A percentile compares a stretch with the other conserved stretches of the same genome.
Evolutionary conservation across 2,329 filamentous ascomycete genomes (phyloP).

Genomic region (Penicillium sp.): DNA sequence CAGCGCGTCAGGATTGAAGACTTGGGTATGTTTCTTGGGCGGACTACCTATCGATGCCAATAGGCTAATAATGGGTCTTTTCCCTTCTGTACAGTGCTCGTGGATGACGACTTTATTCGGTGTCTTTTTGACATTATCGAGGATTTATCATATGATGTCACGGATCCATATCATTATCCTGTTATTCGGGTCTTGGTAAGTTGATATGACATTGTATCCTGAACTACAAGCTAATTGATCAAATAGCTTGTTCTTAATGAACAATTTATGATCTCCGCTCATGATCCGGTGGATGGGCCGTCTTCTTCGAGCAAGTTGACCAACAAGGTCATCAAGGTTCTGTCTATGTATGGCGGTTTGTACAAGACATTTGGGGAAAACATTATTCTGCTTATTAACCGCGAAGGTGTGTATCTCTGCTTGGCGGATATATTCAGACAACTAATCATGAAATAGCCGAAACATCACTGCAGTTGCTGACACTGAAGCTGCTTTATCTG

Average conservation of each 20-base stretch:
- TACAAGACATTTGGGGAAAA: slow-evolving; percentile 98
- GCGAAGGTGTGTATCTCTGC: slow-evolving; percentile 61
- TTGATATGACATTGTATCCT: slow-evolving; percentile 13
- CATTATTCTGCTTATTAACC: slow-evolving; percentile 89
- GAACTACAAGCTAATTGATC: background rate
- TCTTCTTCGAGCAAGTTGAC: slow-evolving; percentile 62
- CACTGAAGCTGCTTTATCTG: slow-evolving; percentile 91
- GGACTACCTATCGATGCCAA: background rate
- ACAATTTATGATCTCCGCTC: slow-evolving; percentile 85
- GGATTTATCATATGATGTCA: slow-evolving; percentile 77
- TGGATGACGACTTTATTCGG: slow-evolving; percentile 76
- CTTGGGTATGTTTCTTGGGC: slow-evolving; percentile 58
- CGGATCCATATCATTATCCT: slow-evolving; percentile 94
- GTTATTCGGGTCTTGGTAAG: slow-evolving; percentile 87
- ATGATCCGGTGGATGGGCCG: slow-evolving; percentile 50
- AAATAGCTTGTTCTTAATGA: slow-evolving; percentile 87
- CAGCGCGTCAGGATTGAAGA: slow-evolving; percentile 78
- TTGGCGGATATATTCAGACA: background rate
- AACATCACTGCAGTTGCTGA: slow-evolving; percentile 91
- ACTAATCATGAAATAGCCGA: slow-evolving; percentile 56
- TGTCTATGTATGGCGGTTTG: slow-evolving; percentile 74
- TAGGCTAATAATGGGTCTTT: slow-evolving; percentile 5
- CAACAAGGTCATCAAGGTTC: slow-evolving; percentile 88
- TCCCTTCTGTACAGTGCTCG: slow-evolving; percentile 44
- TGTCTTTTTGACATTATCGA: slow-evolving; percentile 88